Evolutionary conservation across 2,329 filamentous ascomycete species (phyloP).

Genomic region (Passalora sequoiae): DNA sequence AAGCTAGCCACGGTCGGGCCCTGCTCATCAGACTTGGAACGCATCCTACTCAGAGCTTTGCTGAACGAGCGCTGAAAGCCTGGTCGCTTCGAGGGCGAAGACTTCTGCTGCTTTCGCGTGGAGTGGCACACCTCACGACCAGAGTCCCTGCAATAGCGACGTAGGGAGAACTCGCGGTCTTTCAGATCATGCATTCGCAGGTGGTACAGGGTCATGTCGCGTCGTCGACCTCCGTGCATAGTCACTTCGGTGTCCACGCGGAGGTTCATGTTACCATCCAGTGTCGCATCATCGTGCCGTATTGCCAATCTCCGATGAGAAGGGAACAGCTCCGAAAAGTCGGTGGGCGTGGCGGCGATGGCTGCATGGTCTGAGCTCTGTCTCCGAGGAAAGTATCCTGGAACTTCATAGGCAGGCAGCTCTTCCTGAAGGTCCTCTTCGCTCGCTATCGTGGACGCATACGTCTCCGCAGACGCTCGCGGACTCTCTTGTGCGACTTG

Average conservation of each 20-base stretch:
- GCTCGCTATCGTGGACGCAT: constrained; percentile 66
- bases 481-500: constrained; percentile 35
- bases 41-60: constrained; percentile 53
- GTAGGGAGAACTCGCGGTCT: constrained; percentile 80
- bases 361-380: constrained; percentile 46
- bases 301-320: constrained; percentile 75
- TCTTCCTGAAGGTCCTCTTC: constrained; percentile 51
- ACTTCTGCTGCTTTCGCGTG: constrained; percentile 62
- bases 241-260: constrained; percentile 73
- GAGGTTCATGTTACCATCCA: constrained; percentile 95
- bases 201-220: constrained; percentile 76
- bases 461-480: constrained; percentile 68
- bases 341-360: constrained; percentile 68
- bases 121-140: constrained; percentile 89
- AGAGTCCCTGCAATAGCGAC: constrained; percentile 86
- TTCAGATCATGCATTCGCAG: constrained; percentile 89
- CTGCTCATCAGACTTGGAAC: constrained; percentile 52
- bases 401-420: constrained; percentile 51
- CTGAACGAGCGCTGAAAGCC: constrained; percentile 55
- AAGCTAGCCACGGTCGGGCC: constrained; percentile 38
- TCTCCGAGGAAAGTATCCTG: constrained; percentile 56
- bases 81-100: constrained; percentile 44
- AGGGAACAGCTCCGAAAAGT: constrained; percentile 82
- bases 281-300: constrained; percentile 81
- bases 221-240: constrained; percentile 49